Conservation (phyloP, 768 basidiomycete species). For the Chalciporus piperatus region DNA sequence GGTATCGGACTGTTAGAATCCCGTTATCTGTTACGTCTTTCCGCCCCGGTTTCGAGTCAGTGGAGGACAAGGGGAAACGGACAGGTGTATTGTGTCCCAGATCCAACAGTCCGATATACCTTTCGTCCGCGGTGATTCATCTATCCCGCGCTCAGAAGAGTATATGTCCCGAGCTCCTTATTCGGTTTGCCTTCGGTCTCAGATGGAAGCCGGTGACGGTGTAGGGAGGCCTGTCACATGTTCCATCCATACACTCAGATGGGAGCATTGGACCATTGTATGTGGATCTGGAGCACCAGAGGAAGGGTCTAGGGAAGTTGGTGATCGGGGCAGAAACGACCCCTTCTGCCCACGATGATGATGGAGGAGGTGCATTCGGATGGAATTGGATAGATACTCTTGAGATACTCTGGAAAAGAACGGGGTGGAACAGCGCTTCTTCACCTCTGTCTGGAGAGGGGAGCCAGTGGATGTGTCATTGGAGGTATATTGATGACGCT, state of each 20-base stretch:
- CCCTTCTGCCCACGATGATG: slow-evolving; percentile 8
- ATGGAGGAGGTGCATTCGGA: slow-evolving; percentile 19
- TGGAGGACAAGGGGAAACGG: neutral
- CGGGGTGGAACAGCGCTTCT: slow-evolving; percentile 7
- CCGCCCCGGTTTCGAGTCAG: neutral
- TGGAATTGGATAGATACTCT: slow-evolving; percentile 24
- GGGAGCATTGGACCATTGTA: slow-evolving; percentile 17
- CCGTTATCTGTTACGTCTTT: slow-evolving; percentile 2
- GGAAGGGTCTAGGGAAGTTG: slow-evolving; percentile 11
- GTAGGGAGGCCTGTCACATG: slow-evolving; percentile 7
- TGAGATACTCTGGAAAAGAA: slow-evolving; percentile 6
- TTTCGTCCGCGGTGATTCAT: slow-evolving; percentile 6
- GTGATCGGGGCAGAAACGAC: slow-evolving; percentile 2
- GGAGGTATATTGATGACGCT: slow-evolving; percentile 10
- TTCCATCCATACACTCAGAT: slow-evolving; percentile 19
- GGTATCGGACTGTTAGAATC: slow-evolving; percentile 3
- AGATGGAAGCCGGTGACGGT: neutral
- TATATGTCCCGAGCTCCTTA: slow-evolving; percentile 18
- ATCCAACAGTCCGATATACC: slow-evolving; percentile 12
- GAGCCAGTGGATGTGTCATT: slow-evolving; percentile 8
- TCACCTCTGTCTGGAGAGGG: slow-evolving; percentile 10
- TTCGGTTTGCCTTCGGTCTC: slow-evolving; percentile 22
- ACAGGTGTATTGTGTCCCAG: slow-evolving; percentile 3
- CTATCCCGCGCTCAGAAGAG: slow-evolving; percentile 15
- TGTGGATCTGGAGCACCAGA: slow-evolving; percentile 8